Evolutionary conservation across 805 yeast species (phyloP).

Genomic region (Candida cerambycidarum): DNA sequence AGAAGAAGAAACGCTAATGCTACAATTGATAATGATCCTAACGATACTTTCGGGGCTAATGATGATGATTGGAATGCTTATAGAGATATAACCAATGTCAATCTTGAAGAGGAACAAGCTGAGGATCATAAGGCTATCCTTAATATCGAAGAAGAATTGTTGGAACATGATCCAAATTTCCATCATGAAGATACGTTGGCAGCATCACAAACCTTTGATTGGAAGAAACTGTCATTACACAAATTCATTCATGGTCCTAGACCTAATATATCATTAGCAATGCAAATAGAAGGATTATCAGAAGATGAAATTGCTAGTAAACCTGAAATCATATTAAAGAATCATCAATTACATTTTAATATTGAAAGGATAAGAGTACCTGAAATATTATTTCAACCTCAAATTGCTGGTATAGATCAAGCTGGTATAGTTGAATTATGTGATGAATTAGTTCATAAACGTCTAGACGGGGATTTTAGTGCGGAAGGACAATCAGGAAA

Average conservation of each 20-base stretch:
- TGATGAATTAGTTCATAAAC: constrained; percentile 60
- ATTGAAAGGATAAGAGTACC: constrained; percentile 91
- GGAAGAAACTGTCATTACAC: constrained; percentile 79
- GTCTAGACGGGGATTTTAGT: constrained; percentile 56
- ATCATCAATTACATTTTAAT: constrained; percentile 87
- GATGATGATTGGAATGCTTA: constrained; percentile 96
- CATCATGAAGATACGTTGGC: constrained; percentile 83
- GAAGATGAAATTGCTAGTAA: constrained; percentile 44
- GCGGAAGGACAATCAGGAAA: constrained; percentile 53
- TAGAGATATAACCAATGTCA: constrained; percentile 72
- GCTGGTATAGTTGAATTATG: constrained; percentile 86
- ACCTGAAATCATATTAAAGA: constrained; percentile 75
- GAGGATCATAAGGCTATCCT: constrained; percentile 62
- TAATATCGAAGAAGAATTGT: constrained; percentile 68
- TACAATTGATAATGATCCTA: constrained; percentile 85
- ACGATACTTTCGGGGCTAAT: constrained; percentile 90
- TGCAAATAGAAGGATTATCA: constrained; percentile 42
- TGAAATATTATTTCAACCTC: constrained; percentile 88
- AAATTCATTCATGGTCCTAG: constrained; percentile 88
- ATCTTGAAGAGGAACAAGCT: constrained; percentile 78
- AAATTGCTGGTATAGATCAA: constrained; percentile 92
- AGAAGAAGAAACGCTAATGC: constrained; percentile 49
- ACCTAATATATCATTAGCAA: constrained; percentile 62
- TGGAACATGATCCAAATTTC: constrained; percentile 83
- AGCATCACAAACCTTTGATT: constrained; percentile 67